These are phyloP conservation scores for Zygosaccharomyces lentus DNA, from an alignment of 805 yeast genomes.

Conservation along the genomic window DNA sequence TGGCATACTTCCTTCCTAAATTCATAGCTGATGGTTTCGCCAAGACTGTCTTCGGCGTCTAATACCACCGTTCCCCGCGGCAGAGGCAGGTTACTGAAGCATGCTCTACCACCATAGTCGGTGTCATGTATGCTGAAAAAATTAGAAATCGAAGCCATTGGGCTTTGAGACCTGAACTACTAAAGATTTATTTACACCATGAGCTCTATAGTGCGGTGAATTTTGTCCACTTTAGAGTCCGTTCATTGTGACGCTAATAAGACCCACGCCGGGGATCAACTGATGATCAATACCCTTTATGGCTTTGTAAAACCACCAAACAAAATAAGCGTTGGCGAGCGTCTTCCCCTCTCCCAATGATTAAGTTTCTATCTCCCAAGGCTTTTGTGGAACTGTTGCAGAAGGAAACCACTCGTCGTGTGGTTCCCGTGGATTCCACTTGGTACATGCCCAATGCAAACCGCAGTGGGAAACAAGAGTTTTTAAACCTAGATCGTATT, in stretches of 20 bases:
- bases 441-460: constrained; percentile 87
- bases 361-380: constrained; percentile 30
- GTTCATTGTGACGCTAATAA: constrained; percentile 3
- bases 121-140: constrained; percentile 18
- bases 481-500: constrained; percentile 51
- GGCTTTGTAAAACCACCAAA: not conserved
- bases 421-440: constrained; percentile 75
- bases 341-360: constrained; percentile 20
- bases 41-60: constrained; percentile 40
- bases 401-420: constrained; percentile 28
- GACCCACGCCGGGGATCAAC: not conserved
- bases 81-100: constrained; percentile 45
- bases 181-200: not conserved
- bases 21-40: constrained; percentile 46
- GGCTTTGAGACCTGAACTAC: not conserved
- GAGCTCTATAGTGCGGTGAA: not conserved
- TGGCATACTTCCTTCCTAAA: constrained; percentile 63
- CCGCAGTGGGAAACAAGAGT: constrained; percentile 54
- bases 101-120: constrained; percentile 42
- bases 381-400: constrained; percentile 22
- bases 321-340: not conserved
- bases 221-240: not conserved
- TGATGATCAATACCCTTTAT: not conserved
- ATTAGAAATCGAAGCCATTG: not conserved
- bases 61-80: constrained; percentile 41